Percentiles rank a stretch among this genome's conserved stretches.
Evolutionary conservation across 2,329 filamentous ascomycete genomes (phyloP).

Genomic region (Penicillium sp.): DNA sequence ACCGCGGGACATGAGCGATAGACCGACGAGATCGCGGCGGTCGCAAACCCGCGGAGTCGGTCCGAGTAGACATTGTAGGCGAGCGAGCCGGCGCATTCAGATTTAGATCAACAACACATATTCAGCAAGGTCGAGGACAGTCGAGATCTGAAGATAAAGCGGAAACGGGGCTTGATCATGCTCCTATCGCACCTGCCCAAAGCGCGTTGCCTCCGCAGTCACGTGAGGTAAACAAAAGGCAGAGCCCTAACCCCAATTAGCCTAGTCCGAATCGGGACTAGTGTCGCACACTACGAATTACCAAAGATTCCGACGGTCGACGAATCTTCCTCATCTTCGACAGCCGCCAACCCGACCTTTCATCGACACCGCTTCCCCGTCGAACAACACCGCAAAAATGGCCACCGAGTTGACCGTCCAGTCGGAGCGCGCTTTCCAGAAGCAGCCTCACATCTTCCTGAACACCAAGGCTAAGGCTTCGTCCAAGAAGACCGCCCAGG

Average conservation of each 20-base stretch:
- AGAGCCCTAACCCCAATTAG: conserved; percentile 43
- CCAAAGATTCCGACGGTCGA: conserved; percentile 39
- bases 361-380: conserved; percentile 42
- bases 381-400: conserved; percentile 67
- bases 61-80: conserved; percentile 36
- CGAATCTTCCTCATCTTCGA: conserved; percentile 44
- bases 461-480: conserved; percentile 92
- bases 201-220: conserved; percentile 33
- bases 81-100: conserved; percentile 9
- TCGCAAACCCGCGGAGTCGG: conserved; percentile 36
- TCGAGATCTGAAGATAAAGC: background rate
- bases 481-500: conserved; percentile 79
- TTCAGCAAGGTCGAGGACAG: background rate
- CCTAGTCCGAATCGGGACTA: conserved; percentile 34
- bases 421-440: conserved; percentile 99
- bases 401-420: conserved; percentile 99
- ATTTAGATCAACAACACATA: conserved; percentile 1
- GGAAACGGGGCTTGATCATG: conserved; percentile 11
- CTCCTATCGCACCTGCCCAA: conserved; percentile 13
- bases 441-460: conserved; percentile 99
- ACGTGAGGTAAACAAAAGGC: conserved; percentile 46
- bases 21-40: conserved; percentile 62
- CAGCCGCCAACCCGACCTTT: conserved; percentile 36
- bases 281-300: conserved; percentile 32
- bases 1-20: conserved; percentile 60